Percentiles rank a stretch among this genome's conserved stretches.
phyloP scores from a whole-genome alignment of 2,329 filamentous ascomycete genomes.

The Didymellaceae sp. region DNA sequence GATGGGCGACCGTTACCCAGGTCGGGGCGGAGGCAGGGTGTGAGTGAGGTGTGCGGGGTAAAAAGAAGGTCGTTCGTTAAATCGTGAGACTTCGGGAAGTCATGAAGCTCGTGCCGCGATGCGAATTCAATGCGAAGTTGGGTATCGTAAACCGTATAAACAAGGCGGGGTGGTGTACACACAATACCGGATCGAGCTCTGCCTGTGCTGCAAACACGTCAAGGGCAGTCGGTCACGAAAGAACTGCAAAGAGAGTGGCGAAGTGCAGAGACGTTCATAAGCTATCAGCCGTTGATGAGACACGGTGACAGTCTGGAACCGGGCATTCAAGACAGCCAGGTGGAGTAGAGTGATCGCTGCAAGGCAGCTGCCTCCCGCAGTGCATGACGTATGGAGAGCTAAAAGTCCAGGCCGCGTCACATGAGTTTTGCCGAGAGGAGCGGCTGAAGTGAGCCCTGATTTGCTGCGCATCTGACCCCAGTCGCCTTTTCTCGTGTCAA shows the following conservation, averaged over 20 bases:
- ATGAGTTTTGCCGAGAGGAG: slow-evolving; percentile 24
- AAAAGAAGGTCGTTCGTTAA: slow-evolving; percentile 34
- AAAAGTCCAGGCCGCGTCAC: slow-evolving; percentile 30
- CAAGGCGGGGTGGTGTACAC: slow-evolving; percentile 30
- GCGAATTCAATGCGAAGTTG: slow-evolving; percentile 24
- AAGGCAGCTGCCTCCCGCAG: slow-evolving; percentile 40
- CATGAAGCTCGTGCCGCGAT: slow-evolving; percentile 37
- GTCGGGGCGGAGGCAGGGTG: slow-evolving; percentile 58
- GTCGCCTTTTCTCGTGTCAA: slow-evolving; percentile 19
- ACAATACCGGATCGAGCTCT: slow-evolving; percentile 15
- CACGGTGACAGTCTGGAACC: slow-evolving; percentile 23
- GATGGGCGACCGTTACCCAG: slow-evolving; percentile 72
- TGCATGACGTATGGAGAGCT: slow-evolving; percentile 45
- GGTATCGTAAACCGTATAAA: slow-evolving; percentile 36
- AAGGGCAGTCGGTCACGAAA: slow-evolving; percentile 14
- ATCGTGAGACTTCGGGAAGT: slow-evolving; percentile 39
- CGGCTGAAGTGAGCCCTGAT: slow-evolving; percentile 31
- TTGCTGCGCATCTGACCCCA: slow-evolving; percentile 26
- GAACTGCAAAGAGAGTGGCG: slow-evolving; percentile 27
- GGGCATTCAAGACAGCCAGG: slow-evolving; percentile 32
- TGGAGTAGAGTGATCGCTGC: slow-evolving; percentile 37
- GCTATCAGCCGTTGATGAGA: slow-evolving; percentile 24
- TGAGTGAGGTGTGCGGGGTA: slow-evolving; percentile 26
- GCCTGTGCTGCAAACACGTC: slow-evolving; percentile 23
- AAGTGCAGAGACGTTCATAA: slow-evolving; percentile 29